Conservation (phyloP, 192 early-diverging fungal genomes). For the Phycomyces nitens region DNA sequence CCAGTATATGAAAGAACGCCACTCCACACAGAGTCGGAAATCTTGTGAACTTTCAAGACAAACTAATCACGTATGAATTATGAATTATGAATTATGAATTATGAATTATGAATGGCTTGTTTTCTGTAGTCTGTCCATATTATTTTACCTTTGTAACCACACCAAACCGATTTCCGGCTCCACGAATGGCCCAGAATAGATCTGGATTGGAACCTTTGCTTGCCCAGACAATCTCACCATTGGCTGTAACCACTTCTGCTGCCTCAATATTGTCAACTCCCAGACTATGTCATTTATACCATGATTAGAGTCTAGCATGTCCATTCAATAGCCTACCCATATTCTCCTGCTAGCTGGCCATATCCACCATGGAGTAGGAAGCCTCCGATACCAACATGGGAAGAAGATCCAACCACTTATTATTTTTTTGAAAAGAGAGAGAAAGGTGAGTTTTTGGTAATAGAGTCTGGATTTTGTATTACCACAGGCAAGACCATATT, state of each 20-base stretch:
- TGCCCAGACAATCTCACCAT: conserved; percentile 37
- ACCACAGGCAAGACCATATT: conserved; percentile 31
- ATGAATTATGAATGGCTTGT: too few species aligned
- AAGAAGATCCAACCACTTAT: conserved; percentile 32
- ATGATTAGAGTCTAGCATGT: neutral
- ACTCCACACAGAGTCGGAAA: conserved; percentile 15
- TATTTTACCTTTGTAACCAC: conserved; percentile 22
- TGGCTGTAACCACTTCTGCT: conserved; percentile 48
- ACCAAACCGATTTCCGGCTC: conserved; percentile 44
- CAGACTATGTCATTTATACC: conserved; percentile 21
- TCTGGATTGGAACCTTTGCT: conserved; percentile 42
- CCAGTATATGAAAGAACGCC: conserved; percentile 11
- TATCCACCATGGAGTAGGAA: conserved; percentile 45
- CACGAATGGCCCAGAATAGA: conserved; percentile 59
- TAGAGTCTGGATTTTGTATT: too few species aligned
- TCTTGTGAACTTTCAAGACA: conserved; percentile 23
- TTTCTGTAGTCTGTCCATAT: neutral
- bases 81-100: too few species aligned
- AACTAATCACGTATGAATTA: conserved; percentile 14
- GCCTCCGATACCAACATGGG: conserved; percentile 44
- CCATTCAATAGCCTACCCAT: conserved; percentile 28
- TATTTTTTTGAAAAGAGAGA: too few species aligned
- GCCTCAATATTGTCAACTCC: conserved; percentile 50
- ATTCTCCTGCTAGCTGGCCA: conserved; percentile 40
- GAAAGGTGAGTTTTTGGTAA: too few species aligned